Base-by-base conservation (phyloP, 371 early-diverging fungal genomes). In the Parasitella parasitica region DNA sequence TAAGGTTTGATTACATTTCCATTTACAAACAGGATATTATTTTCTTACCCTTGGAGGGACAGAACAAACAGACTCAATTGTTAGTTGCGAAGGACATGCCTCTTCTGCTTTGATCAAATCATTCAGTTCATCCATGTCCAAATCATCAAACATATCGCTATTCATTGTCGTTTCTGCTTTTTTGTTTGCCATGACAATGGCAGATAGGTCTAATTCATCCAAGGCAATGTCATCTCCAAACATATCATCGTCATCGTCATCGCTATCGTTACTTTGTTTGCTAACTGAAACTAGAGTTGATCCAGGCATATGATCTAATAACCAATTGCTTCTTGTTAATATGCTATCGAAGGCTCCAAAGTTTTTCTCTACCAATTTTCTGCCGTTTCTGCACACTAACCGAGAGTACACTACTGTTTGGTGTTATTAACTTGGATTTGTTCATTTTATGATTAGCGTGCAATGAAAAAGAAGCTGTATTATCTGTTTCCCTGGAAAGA, bases 141-240 rank as follows among this genome's bases (percentile, higher is more conserved):
- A 27, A 49, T 57, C 60, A 3, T 60, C 61, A 60, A 60, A 61
- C 36, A 55, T 46, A 28, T 53, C 57, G 16, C 32, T 57, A 16
- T 24, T n/a, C 20, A 28, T 26, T 16, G 53, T 13, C 2, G 6
- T 3, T 4, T 51, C 52, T 20, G 8, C 5, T 20, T 49, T 36
- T 7, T 62, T 48, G 4, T 16, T 15, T 9, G 30, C 12, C 20
- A 11, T 35, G 30, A 58, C 13, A 18, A 52, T 30, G 7, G 62
- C 46, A 9, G 57, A 27, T 12, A 52, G 20, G 6, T 76, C 70
- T 6, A 75, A 35, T 12, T 77, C 66, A 12, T 77, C 73, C 3
- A 70, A 18, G 18, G 63, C 69, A 30, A 80, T 54, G 58, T 80
- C 80, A 16, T 77, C 77, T 5, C 71, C 77, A 66, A 80, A 80